Evolutionary conservation across 1,284 basidiomycete genomes (phyloP), one percentile per base, ranked within the genome.

Genomic region (Peniophora sp.): DNA sequence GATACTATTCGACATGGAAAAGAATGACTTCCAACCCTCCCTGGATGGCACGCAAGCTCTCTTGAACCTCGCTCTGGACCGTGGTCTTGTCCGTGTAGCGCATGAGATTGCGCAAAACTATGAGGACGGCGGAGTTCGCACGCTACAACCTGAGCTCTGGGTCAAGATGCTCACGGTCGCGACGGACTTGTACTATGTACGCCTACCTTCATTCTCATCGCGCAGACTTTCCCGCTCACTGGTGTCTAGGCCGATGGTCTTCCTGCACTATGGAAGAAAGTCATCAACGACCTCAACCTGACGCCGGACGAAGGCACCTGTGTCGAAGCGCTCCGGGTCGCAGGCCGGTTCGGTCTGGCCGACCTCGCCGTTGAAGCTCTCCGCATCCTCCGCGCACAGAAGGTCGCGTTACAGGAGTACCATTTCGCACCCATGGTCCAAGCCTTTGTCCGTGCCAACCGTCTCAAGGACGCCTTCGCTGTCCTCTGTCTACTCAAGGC

Each of bases 251-350:
- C 73, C 20, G 79, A 87, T 5, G 90, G 88, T 10, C 79, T 85
- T 3, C 54, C 71, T 34, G 62, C 64, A 47, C 79, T 78, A 39
- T 94, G 90, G 91, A 58, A 75, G 9, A 75, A 74, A 36, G 71
- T 80, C 23, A 78, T 83, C 2, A 60, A 74, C 9, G 70, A 75
- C 18, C 63, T 78, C 35, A 69, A 71, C 44, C 61, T 85, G 47
- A 67, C 71, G 1, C 88, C 86, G 0, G 85, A 88, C 57, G 88
- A 92, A 70, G 89, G 89, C 0, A 64, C 85, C 15, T 84, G 85
- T 57, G 60, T 85, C 14, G 69, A 76, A 27, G 79, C 91, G 11
- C 75, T 93, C 20, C 74, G 85, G 56, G 80, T 84, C 1, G 88
- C 87, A 14, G 88, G 78, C 18, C 81, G 88, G 11, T 72, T 79